phyloP scores from a whole-genome alignment of 202 grass and related monocot genomes.

The Miscanthus sacchariflorus region DNA sequence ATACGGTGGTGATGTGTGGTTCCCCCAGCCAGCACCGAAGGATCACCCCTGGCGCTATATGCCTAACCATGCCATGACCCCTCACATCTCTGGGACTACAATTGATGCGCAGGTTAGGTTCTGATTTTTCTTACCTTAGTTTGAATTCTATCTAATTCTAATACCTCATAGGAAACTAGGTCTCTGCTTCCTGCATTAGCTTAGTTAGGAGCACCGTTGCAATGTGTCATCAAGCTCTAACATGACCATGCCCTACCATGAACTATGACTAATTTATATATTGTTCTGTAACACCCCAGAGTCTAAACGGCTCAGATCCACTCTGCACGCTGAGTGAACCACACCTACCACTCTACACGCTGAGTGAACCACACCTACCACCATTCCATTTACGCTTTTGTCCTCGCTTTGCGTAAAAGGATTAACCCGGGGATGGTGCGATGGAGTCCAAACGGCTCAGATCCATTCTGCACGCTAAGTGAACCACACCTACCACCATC shows the following conservation, averaged over 20 bases:
- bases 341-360: no score
- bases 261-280: not conserved
- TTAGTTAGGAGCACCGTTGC: not conserved
- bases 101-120: constrained; percentile 78
- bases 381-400: no score
- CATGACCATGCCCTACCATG: not conserved
- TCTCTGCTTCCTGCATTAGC: constrained; percentile 12
- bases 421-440: no score
- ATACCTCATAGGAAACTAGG: not conserved
- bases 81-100: constrained; percentile 84
- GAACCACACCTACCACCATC: no score
- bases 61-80: constrained; percentile 96
- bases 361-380: no score
- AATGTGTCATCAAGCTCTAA: not conserved
- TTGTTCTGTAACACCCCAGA: not conserved
- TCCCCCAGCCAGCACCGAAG: constrained; percentile 88
- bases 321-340: no score
- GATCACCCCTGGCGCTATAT: constrained; percentile 94
- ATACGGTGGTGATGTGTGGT: constrained; percentile 93
- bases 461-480: no score
- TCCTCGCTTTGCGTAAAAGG: no score
- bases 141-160: not conserved
- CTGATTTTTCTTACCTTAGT: constrained; percentile 9
- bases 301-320: no score
- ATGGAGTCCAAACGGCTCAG: no score